These are phyloP conservation scores for Exophiala spinifera DNA, from an alignment of 2,329 filamentous ascomycete genomes.

Conservation along the genomic window DNA sequence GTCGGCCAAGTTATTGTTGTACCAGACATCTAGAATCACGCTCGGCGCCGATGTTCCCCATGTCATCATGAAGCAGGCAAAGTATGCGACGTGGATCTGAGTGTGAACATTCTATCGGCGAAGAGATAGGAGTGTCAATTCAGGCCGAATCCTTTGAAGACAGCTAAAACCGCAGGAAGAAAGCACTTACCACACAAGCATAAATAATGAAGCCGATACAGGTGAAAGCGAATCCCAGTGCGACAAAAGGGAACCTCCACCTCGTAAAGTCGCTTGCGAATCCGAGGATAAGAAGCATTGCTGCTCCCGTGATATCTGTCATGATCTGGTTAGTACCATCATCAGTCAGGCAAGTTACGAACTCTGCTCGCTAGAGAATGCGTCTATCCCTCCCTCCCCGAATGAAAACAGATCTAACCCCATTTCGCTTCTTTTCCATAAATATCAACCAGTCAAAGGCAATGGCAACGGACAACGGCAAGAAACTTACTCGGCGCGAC, in stretches of 20 bases:
- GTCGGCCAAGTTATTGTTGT: slow-evolving; percentile 79
- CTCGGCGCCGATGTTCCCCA: slow-evolving; percentile 74
- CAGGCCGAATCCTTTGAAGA: too few relatives aligned
- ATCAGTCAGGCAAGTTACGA: too few relatives aligned
- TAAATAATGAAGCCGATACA: slow-evolving; percentile 78
- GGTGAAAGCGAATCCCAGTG: slow-evolving; percentile 69
- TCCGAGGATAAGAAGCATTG: slow-evolving; percentile 31
- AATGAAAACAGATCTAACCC: too few relatives aligned
- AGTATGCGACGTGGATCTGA: slow-evolving; percentile 67
- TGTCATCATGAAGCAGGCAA: slow-evolving; percentile 76
- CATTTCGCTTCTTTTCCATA: too few relatives aligned
- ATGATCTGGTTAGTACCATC: too few relatives aligned
- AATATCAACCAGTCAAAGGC: too few relatives aligned
- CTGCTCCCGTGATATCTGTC: slow-evolving; percentile 63
- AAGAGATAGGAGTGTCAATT: too few relatives aligned
- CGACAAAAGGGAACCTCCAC: slow-evolving; percentile 70
- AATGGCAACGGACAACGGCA: too few relatives aligned
- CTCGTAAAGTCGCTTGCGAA: slow-evolving; percentile 38
- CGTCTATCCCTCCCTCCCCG: too few relatives aligned
- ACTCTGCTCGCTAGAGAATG: too few relatives aligned
- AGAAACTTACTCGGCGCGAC: too few relatives aligned
- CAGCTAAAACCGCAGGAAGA: too few relatives aligned
- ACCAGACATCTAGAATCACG: slow-evolving; percentile 68
- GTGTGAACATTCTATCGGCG: slow-evolving; percentile 46
- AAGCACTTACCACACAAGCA: slow-evolving; percentile 52